Evolutionary conservation across 306 rosid species (phyloP), one percentile per base, ranked within the genome.

Genomic region (Rubus parviflorus): DNA sequence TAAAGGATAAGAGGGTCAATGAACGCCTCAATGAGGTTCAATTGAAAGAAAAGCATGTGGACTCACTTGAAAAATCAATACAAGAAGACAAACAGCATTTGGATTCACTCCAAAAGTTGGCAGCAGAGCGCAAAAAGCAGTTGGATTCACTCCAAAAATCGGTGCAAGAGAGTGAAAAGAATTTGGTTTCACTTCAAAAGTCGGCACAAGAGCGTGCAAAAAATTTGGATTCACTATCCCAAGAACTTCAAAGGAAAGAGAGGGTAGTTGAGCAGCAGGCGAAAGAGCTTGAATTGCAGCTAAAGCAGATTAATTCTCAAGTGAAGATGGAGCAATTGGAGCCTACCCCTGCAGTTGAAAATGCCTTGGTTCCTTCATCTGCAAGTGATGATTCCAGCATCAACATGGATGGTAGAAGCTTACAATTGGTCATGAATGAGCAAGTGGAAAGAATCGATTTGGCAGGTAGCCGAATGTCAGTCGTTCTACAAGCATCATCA

Each of bases 1-100:
- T 41, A 70, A 67, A 75, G n/a, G 57, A 70, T 16, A 71, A 46
- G 40, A 73, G 20, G 25, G 73, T 65, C 13, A 70, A 60, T 22
- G 79, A 75, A 41, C 52, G 56, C 77, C 76, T 86, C 30, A 40
- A 22, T 20, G 88, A 82, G 38, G 66, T 87, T 37, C 80, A 82
- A 65, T 47, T 37, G 69, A 81, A 72, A n/a, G 78, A 56, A 64
- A 42, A 43, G 22, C 20, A 19, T 4, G 69, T 60, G 47, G 48
- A 73, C 42, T 60, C 20, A 14, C 53, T 63, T 13, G 38, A 68
- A 37, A 61, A 42, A 62, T 47, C 45, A 20, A 10, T 76, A 38
- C 67, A 47, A 25, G 57, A 58, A 41, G 80, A 56, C 30, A 66
- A 74, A 47, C 23, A 74, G 48, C 42, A 45, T 23, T 65, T 84